Evolutionary conservation across 2,329 filamentous ascomycete species (phyloP).

Genomic region (Diplodia sapinea): DNA sequence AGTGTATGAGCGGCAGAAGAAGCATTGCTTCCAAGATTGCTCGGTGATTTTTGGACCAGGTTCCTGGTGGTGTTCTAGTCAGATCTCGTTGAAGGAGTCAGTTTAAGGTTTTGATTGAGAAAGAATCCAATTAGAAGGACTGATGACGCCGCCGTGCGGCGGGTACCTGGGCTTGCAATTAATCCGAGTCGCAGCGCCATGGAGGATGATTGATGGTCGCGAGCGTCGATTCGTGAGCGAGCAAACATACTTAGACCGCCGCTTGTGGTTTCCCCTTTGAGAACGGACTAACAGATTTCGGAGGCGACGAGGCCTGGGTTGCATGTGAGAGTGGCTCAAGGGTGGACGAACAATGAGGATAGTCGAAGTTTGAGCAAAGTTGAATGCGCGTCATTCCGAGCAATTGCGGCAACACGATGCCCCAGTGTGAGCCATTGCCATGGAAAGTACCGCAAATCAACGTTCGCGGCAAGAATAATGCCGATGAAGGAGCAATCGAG

Average conservation of each 20-base stretch:
- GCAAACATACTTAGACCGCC: not conserved
- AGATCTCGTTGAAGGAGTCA: slow-evolving; percentile 4
- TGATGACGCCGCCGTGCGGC: not conserved
- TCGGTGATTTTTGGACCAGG: not conserved
- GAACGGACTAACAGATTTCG: not conserved
- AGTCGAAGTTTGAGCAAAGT: not conserved
- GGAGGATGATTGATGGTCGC: too few relatives aligned
- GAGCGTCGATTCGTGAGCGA: not conserved
- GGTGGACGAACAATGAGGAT: not conserved
- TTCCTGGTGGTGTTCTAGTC: slow-evolving; percentile 3
- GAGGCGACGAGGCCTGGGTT: not conserved
- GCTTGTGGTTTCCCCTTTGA: not conserved
- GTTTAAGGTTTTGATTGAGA: slow-evolving; percentile 15
- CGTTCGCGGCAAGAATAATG: not conserved
- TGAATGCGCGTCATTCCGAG: not conserved
- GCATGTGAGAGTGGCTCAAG: not conserved
- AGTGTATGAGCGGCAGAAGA: not conserved
- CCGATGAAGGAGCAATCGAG: not conserved
- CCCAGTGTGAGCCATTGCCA: not conserved
- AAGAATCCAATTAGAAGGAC: not conserved
- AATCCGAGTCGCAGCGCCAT: not conserved
- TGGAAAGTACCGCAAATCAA: not conserved
- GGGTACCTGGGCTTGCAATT: not conserved
- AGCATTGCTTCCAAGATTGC: not conserved
- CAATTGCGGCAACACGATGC: not conserved